Conservation (phyloP, 1,284 basidiomycete genomes). For the Uromyces viciae-fabae region DNA sequence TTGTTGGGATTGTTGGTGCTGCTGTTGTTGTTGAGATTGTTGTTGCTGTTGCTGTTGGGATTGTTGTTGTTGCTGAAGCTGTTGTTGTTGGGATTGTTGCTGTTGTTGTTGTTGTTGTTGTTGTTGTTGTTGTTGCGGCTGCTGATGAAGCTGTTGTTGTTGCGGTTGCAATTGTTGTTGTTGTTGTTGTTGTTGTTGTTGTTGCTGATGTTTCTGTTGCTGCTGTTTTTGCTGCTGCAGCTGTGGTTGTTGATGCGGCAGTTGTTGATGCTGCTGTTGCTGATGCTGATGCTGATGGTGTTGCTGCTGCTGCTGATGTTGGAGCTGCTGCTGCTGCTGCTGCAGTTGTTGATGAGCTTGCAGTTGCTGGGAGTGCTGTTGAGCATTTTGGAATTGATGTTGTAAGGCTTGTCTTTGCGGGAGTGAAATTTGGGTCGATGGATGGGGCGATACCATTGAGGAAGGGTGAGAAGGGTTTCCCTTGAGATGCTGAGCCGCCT, state of each 20-base stretch:
- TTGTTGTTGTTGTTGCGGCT: conserved; percentile 19
- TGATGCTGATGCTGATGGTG: not conserved
- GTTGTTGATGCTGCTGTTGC: not conserved
- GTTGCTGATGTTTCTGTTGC: not conserved
- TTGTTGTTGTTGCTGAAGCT: not conserved
- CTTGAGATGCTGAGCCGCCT: not conserved
- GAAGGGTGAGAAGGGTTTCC: not conserved
- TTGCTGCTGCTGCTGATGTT: not conserved
- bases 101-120: conserved; percentile 2
- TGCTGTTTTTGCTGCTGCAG: not conserved
- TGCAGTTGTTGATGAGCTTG: not conserved
- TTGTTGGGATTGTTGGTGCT: not conserved
- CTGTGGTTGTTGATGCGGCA: not conserved
- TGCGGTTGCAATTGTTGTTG: not conserved
- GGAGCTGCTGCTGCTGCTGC: not conserved
- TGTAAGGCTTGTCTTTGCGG: too few relatives aligned
- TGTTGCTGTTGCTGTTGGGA: not conserved
- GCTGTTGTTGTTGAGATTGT: not conserved
- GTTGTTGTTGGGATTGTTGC: not conserved
- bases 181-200: not conserved
- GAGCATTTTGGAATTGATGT: not conserved
- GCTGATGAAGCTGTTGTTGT: conserved; percentile 9
- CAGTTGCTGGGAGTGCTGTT: not conserved
- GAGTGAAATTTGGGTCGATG: not conserved
- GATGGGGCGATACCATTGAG: not conserved